A percentile compares a stretch with the other conserved stretches of the same genome.
phyloP scores from a whole-genome alignment of 108 stramenopile species.

The Ochromonas danica region DNA sequence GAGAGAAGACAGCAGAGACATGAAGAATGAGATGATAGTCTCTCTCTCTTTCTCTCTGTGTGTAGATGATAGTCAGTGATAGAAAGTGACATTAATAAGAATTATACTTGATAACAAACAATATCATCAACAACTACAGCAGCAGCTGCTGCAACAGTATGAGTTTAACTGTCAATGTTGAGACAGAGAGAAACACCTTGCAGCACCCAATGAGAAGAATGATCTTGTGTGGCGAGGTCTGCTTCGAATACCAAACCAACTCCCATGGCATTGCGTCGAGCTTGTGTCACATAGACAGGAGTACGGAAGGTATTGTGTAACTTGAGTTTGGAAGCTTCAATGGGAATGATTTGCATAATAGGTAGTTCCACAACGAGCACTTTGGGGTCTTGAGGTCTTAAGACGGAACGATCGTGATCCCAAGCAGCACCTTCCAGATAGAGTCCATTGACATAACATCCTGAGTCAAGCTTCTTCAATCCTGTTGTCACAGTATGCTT shows the following conservation, averaged over 20 bases:
- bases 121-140: too few relatives aligned
- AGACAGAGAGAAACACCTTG: slow-evolving; percentile 66
- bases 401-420: slow-evolving; percentile 48
- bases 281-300: slow-evolving; percentile 68
- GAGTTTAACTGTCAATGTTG: slow-evolving; percentile 50
- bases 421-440: slow-evolving; percentile 71
- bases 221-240: slow-evolving; percentile 59
- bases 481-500: slow-evolving; percentile 35
- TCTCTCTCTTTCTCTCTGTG: too few relatives aligned
- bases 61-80: too few relatives aligned
- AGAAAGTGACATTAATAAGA: too few relatives aligned
- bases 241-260: slow-evolving; percentile 67
- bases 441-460: slow-evolving; percentile 62
- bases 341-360: slow-evolving; percentile 64
- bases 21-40: too few relatives aligned
- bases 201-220: slow-evolving; percentile 62
- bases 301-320: slow-evolving; percentile 64
- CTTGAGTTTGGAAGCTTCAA: slow-evolving; percentile 66
- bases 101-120: too few relatives aligned
- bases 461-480: slow-evolving; percentile 49
- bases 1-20: not conserved
- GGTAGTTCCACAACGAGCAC: slow-evolving; percentile 65
- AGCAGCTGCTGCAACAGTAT: too few relatives aligned
- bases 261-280: slow-evolving; percentile 67
- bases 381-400: slow-evolving; percentile 65